Conservation (phyloP, 176 grass and related monocot genomes). For the Carex scoparia region DNA sequence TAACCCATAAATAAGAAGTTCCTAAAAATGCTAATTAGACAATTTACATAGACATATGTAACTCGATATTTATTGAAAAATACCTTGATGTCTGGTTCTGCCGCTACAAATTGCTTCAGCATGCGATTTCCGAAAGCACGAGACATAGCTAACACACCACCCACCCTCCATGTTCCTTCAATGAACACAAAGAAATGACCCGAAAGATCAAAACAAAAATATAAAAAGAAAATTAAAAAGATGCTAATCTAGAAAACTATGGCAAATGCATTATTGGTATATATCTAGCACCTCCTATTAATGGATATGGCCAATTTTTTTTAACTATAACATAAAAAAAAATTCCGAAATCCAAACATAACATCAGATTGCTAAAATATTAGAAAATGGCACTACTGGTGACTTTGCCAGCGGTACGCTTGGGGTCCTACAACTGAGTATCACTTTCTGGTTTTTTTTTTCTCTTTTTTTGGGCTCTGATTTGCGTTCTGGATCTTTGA, state of each 20-base stretch:
- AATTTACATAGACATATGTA: neutral
- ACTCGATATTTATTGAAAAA: constrained; percentile 21
- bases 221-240: constrained; percentile 25
- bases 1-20: neutral
- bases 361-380: too few species aligned
- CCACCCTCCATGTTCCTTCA: constrained; percentile 90
- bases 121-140: constrained; percentile 89
- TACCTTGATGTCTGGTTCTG: constrained; percentile 95
- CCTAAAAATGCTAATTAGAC: neutral
- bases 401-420: too few species aligned
- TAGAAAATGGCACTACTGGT: too few species aligned
- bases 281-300: neutral
- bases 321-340: too few species aligned
- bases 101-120: constrained; percentile 71
- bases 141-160: constrained; percentile 86
- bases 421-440: too few species aligned
- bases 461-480: too few species aligned
- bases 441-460: too few species aligned
- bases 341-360: too few species aligned
- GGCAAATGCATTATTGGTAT: constrained; percentile 14
- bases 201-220: constrained; percentile 12
- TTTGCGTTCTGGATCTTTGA: too few species aligned
- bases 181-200: constrained; percentile 17
- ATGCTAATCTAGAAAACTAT: constrained; percentile 1
- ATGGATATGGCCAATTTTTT: neutral